phyloP scores from a whole-genome alignment of 148 eudicot species.

The Oxyria digyna region DNA sequence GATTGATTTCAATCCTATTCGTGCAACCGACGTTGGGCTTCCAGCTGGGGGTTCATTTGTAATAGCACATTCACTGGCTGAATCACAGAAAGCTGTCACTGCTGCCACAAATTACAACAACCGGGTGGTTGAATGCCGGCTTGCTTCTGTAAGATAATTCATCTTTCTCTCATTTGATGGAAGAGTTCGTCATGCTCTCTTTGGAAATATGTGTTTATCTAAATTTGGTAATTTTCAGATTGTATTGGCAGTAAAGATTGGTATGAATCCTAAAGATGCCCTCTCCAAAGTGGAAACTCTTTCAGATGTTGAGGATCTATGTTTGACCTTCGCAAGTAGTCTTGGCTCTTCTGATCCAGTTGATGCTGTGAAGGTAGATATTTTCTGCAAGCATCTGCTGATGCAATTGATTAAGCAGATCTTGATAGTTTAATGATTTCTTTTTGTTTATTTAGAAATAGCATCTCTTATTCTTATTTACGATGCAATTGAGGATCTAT shows the following conservation, averaged over 20 bases:
- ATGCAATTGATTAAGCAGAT: not conserved
- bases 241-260: conserved; percentile 75
- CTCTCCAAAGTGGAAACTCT: conserved; percentile 58
- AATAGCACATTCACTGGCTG: conserved; percentile 91
- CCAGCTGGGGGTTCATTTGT: conserved; percentile 87
- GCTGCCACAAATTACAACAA: conserved; percentile 97
- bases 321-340: conserved; percentile 57
- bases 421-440: not conserved
- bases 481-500: not conserved
- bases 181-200: no score
- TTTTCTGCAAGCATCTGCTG: not conserved
- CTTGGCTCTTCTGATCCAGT: conserved; percentile 75
- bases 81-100: conserved; percentile 94
- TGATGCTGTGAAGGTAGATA: conserved; percentile 70
- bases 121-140: conserved; percentile 92
- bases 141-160: conserved; percentile 67
- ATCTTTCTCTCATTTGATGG: conserved; percentile 4
- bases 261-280: conserved; percentile 77
- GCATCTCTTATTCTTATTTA: not conserved
- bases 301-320: conserved; percentile 93
- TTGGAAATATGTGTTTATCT: no score
- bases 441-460: not conserved
- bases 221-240: conserved; percentile 33
- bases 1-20: conserved; percentile 87
- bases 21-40: conserved; percentile 92